These are phyloP conservation scores for Pseudocercospora fuligena DNA, from an alignment of 2,329 filamentous ascomycete species.

Conservation along the genomic window DNA sequence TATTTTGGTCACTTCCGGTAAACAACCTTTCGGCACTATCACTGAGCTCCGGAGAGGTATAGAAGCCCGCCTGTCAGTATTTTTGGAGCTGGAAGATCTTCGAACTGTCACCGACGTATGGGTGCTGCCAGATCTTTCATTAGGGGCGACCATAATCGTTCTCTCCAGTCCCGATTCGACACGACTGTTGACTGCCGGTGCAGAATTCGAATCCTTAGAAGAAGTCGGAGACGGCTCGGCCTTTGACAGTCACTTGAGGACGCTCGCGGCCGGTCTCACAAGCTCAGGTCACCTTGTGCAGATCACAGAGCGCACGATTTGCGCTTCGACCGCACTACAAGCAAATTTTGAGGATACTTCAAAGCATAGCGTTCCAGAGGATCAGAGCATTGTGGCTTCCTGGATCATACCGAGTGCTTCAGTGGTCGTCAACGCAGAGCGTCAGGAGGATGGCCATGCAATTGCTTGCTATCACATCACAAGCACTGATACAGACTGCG, in stretches of 20 bases:
- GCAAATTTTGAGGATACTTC: conserved; percentile 38
- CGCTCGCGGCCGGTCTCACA: conserved; percentile 32
- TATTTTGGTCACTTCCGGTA: conserved; percentile 49
- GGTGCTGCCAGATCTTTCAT: conserved; percentile 41
- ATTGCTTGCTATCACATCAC: conserved; percentile 22
- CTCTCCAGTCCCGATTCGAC: conserved; percentile 42
- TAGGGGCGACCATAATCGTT: conserved; percentile 43
- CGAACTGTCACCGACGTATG: conserved; percentile 43
- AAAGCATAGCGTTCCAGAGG: conserved; percentile 18
- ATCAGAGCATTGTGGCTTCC: conserved; percentile 32
- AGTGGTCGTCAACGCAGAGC: conserved; percentile 28
- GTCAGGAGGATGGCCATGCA: conserved; percentile 13
- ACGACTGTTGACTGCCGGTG: conserved; percentile 24
- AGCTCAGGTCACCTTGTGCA: conserved; percentile 35
- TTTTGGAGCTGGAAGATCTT: conserved; percentile 34
- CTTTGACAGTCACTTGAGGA: conserved; percentile 34
- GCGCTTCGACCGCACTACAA: conserved; percentile 27
- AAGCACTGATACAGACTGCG: conserved; percentile 11
- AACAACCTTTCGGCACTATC: conserved; percentile 49
- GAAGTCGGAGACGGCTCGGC: conserved; percentile 26
- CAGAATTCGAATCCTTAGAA: conserved; percentile 27
- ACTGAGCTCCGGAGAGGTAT: conserved; percentile 51
- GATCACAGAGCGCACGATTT: conserved; percentile 34
- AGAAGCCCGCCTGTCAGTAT: conserved; percentile 41
- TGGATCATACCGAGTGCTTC: conserved; percentile 25